Base-by-base conservation (phyloP, 2,329 filamentous ascomycete genomes). In the Sporothrix pallida region DNA sequence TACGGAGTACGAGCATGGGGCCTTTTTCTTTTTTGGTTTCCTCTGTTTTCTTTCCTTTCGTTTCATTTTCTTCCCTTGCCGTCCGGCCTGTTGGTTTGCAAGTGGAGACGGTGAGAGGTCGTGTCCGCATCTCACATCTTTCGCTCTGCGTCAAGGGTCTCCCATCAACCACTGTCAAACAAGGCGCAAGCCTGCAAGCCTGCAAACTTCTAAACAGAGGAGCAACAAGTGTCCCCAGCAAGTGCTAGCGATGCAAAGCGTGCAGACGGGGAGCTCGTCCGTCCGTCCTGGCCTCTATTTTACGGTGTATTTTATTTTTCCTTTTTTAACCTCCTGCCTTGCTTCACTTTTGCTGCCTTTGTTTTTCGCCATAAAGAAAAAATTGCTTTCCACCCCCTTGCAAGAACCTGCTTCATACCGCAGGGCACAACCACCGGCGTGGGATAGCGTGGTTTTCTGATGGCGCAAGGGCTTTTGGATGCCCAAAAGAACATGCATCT, bases 361-460 rank as follows among this genome's bases (percentile, higher is more conserved):
- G 17, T 44, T 20, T 63, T 44, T 20, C 1, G 10, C 37, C 17
- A 5, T 26, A 26, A 26, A 26, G 23, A 37, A 37, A 37, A 37
- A 37, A 37, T 42, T 65, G 63, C 44, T 31, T 12, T 20, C 23
- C 50, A 52, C 68, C 68, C 60, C 37, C 44, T 31, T 67, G 20
- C 44, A 12, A 67, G 44, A 50, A 50, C 13, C 7, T 6, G 17
- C 12, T 4, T 31, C 13, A 37, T 6, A 37, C 12, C 1, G 31
- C n/a, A 67, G 37, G 44, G 1, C 10, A 50, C 2, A 44, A 5
- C 50, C 31, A 37, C 13, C 6, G 31, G 17, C 31, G 50, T 56
- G 67, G 67, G 67, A 70, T 69, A 54, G 65, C 65, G 65, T 54
- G 48, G 15, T 9, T 17, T 42, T 46, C 13, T 37, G 31, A 44